Evolutionary conservation across 345 rosid species (phyloP), one percentile per base, ranked within the genome.

Genomic region (Eucalyptus microcorys): DNA sequence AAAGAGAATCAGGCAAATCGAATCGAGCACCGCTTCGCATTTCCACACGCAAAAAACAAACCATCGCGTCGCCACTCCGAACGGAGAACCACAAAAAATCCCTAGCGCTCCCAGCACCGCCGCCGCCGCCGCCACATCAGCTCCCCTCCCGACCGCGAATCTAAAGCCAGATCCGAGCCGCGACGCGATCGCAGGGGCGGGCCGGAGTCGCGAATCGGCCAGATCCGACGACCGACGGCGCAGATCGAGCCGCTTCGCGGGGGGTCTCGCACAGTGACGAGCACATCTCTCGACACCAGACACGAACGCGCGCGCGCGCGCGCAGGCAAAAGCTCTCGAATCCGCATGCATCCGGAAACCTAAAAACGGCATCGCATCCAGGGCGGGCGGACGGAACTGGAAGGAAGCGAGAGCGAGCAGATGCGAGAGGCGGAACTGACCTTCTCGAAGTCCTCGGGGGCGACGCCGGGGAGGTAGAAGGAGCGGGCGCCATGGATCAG

Each of bases 391-490:
- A 87, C 45, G 40, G 52, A 4, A 30, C 7, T 37, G 64, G 10
- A 22, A 24, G 57, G 42, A 10, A 85, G 64, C 45, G 53, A 13
- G 87, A 85, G 64, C 30, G 42, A 22, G 87, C 10, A 32, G 76
- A 45, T 10, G 34, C 37, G 42, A 52, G 14, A 81, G 30, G 45
- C n/a, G 52, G 59, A 76, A 76, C 53, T 34, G 71, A 96, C 99
- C 99, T 94, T 96, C 26, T 91, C 90, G 94, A 97, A 96, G 93
- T 97, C 99, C 93, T 94, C 93, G 87, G 99, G 99, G 76, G 98
- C 99, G 91, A 97, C 99, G 87, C 99, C 99, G 19, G 99, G 99
- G 89, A 97, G 99, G 92, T 97, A 97, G 95, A 97, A 97, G 93
- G 93, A 94, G 92, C 92, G 92, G 48, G 88, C 92, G 90, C 92